These are phyloP conservation scores for Mariannaea elegans DNA, from an alignment of 2,329 filamentous ascomycete genomes.

Conservation along the genomic window DNA sequence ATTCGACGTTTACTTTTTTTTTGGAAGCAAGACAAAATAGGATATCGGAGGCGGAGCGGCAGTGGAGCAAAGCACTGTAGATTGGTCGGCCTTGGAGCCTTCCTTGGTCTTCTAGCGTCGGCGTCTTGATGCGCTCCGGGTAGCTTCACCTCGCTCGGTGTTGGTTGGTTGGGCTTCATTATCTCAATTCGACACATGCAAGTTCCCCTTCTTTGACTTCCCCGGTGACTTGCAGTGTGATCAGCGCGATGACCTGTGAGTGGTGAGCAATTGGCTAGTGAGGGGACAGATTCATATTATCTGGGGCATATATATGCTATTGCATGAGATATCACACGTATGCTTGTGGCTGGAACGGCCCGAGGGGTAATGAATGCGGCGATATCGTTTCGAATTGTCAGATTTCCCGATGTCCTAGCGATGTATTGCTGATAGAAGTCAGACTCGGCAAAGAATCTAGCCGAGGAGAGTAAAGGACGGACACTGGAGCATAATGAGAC, in stretches of 20 bases:
- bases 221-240: neutral
- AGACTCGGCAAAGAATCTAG: neutral
- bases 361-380: neutral
- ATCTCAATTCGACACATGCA: conserved; percentile 4
- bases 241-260: neutral
- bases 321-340: neutral
- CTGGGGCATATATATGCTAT: neutral
- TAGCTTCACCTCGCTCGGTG: neutral
- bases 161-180: conserved; percentile 18
- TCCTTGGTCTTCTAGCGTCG: conserved; percentile 12
- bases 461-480: neutral
- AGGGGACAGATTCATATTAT: neutral
- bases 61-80: neutral
- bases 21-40: neutral
- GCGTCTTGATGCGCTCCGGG: neutral
- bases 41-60: conserved; percentile 8
- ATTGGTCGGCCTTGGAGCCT: neutral
- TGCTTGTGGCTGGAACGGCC: neutral
- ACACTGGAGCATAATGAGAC: neutral
- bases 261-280: neutral
- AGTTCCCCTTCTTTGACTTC: neutral
- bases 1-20: conserved; percentile 8
- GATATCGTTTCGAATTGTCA: neutral
- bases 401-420: neutral
- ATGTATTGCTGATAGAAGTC: neutral